phyloP scores from a whole-genome alignment of 2,329 filamentous ascomycete species.

The Coniochaeta hoffmannii region DNA sequence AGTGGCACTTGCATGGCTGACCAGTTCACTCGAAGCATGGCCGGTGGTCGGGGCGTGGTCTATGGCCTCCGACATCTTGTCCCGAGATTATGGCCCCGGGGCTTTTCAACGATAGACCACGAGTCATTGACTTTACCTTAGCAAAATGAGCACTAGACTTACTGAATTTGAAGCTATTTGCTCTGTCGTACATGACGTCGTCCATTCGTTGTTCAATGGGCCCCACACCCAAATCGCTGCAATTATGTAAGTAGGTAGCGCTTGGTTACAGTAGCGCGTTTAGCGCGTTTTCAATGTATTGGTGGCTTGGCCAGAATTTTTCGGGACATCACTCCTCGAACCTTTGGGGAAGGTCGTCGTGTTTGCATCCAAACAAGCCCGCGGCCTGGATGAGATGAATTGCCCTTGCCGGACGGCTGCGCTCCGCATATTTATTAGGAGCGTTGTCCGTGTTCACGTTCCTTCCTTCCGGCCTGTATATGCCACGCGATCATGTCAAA shows the following conservation, averaged over 20 bases:
- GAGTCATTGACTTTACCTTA: neutral
- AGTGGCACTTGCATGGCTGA: neutral
- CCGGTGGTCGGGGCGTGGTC: neutral
- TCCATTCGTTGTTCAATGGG: neutral
- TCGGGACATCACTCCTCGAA: neutral
- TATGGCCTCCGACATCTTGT: neutral
- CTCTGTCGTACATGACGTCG: neutral
- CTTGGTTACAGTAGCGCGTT: neutral
- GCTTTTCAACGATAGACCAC: neutral
- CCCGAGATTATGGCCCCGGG: neutral
- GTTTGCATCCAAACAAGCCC: neutral
- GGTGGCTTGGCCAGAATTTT: slow-evolving; percentile 1
- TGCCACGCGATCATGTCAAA: neutral
- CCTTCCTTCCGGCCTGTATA: slow-evolving; percentile 6
- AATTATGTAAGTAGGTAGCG: neutral
- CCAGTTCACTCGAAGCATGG: neutral
- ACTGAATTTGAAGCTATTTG: no score
- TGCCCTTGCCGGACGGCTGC: slow-evolving; percentile 40
- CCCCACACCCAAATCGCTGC: neutral
- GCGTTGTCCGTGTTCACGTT: slow-evolving; percentile 32
- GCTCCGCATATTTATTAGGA: slow-evolving; percentile 40
- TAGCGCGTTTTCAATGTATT: neutral
- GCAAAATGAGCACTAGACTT: no score
- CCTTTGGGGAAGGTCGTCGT: neutral
- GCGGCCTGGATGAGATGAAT: slow-evolving; percentile 26